Evolutionary conservation across 2,329 filamentous ascomycete genomes (phyloP).

Genomic region (Magnaporthiopsis incrustans): DNA sequence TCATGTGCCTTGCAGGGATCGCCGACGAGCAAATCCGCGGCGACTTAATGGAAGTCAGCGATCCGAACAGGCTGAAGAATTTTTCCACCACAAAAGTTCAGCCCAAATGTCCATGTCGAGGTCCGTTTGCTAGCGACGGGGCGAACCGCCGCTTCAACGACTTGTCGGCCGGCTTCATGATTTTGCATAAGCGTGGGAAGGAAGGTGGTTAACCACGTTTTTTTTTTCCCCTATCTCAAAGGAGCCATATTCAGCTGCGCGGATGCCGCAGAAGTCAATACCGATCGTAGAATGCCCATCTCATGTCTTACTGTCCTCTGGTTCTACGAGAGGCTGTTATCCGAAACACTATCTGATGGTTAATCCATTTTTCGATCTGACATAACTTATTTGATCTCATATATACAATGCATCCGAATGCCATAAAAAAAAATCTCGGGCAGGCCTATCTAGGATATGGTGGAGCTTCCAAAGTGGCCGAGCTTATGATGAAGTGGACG

Average conservation of each 20-base stretch:
- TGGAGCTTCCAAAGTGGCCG: no score
- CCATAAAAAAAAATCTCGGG: no score
- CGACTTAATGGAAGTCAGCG: conserved; percentile 47
- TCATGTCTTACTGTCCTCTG: no score
- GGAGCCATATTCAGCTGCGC: background rate
- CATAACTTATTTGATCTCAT: no score
- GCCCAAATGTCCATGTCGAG: conserved; percentile 85
- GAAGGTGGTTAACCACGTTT: conserved; percentile 15
- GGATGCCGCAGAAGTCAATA: background rate
- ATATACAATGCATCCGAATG: no score
- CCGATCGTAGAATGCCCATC: no score
- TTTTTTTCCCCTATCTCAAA: no score
- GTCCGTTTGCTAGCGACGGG: conserved; percentile 75
- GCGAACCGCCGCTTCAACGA: conserved; percentile 64
- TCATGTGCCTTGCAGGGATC: conserved; percentile 89
- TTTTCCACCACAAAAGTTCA: conserved; percentile 77
- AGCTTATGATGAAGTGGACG: no score
- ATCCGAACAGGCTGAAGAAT: conserved; percentile 54
- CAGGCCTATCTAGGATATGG: no score
- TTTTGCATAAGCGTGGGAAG: conserved; percentile 64
- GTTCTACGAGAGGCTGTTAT: no score
- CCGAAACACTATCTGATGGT: no score
- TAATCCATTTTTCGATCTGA: no score
- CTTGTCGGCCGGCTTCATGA: conserved; percentile 69
- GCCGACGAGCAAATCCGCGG: conserved; percentile 71